Percentiles rank a stretch among this genome's conserved stretches.
Conservation (phyloP, 1,139 yeast genomes). For the Candida glucosophila region DNA sequence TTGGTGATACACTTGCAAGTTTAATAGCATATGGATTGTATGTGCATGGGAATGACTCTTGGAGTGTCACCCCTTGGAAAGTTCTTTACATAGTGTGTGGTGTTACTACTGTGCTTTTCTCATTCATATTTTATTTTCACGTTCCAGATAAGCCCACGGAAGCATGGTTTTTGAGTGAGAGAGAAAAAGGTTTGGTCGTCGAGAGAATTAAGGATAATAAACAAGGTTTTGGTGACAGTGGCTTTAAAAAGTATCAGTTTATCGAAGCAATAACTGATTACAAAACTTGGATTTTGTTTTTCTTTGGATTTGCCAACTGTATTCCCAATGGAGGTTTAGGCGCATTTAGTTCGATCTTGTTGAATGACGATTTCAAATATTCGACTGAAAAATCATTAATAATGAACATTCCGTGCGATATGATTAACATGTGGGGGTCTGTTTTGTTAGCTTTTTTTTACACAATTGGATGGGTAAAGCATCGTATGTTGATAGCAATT, state of each 20-base stretch:
- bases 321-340: slow-evolving; percentile 26
- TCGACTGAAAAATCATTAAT: slow-evolving; percentile 17
- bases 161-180: slow-evolving; percentile 26
- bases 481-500: slow-evolving; percentile 28
- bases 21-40: slow-evolving; percentile 15
- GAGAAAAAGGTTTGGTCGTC: slow-evolving; percentile 19
- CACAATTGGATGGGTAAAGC: slow-evolving; percentile 22
- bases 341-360: slow-evolving; percentile 33
- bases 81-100: slow-evolving; percentile 18
- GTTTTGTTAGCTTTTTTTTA: slow-evolving; percentile 24
- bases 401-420: slow-evolving; percentile 29
- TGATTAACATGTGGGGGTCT: slow-evolving; percentile 35
- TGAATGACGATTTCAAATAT: slow-evolving; percentile 35
- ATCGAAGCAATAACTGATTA: slow-evolving; percentile 38
- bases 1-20: slow-evolving; percentile 15
- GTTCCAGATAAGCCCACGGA: slow-evolving; percentile 17
- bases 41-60: slow-evolving; percentile 5
- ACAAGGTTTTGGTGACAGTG: slow-evolving; percentile 48
- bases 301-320: slow-evolving; percentile 14
- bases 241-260: slow-evolving; percentile 45
- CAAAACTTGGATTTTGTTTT: slow-evolving; percentile 29
- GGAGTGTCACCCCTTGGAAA: slow-evolving; percentile 16
- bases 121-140: slow-evolving; percentile 11
- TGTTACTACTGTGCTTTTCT: slow-evolving; percentile 14
- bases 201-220: slow-evolving; percentile 19